phyloP scores from a whole-genome alignment of 805 yeast genomes.

The Spathaspora arborariae region DNA sequence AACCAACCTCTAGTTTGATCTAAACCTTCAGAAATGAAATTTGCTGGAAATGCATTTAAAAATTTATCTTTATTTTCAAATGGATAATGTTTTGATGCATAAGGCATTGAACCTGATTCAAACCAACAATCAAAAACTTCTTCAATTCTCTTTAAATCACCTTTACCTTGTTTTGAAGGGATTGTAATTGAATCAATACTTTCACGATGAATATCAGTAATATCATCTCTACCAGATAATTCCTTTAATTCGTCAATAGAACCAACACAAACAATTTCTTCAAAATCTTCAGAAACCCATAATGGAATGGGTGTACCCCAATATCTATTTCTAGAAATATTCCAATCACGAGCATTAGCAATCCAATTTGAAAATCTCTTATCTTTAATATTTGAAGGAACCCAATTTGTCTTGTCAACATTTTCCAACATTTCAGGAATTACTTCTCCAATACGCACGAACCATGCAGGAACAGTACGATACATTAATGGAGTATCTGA shows the following conservation, averaged over 20 bases:
- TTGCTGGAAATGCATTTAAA: constrained; percentile 83
- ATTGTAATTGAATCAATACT: constrained; percentile 86
- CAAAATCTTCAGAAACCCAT: constrained; percentile 93
- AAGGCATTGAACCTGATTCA: constrained; percentile 99
- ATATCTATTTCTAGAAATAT: constrained; percentile 94
- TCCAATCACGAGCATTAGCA: constrained; percentile 99
- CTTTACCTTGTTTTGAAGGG: constrained; percentile 89
- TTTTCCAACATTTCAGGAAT: constrained; percentile 86
- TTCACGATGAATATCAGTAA: constrained; percentile 93
- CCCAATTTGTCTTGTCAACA: constrained; percentile 90
- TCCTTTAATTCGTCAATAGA: constrained; percentile 82
- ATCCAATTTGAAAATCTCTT: constrained; percentile 98
- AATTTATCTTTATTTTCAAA: constrained; percentile 79
- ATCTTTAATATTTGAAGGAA: constrained; percentile 84
- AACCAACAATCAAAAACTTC: constrained; percentile 99
- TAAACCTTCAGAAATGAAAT: constrained; percentile 96
- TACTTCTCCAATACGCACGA: constrained; percentile 82
- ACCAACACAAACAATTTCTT: constrained; percentile 91
- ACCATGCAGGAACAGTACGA: constrained; percentile 98
- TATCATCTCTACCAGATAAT: constrained; percentile 75
- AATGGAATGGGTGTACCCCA: constrained; percentile 99
- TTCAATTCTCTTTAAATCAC: constrained; percentile 82
- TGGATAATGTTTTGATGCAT: constrained; percentile 95
- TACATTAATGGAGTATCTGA: constrained; percentile 96
- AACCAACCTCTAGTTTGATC: constrained; percentile 99